These are phyloP conservation scores for Verbascum thapsus DNA, from an alignment of 257 asterid species.

Conservation along the genomic window DNA sequence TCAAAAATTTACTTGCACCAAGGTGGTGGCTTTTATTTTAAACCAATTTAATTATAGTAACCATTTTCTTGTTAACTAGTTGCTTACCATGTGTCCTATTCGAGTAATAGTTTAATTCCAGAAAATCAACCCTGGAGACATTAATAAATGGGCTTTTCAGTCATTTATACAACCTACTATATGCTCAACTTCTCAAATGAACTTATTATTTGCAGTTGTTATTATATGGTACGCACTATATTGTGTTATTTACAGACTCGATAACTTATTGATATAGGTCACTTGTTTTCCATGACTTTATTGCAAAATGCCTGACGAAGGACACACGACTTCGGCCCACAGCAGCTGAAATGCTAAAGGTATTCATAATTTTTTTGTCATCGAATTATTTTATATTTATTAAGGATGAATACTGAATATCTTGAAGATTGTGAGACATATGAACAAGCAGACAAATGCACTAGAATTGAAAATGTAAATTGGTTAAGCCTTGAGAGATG, in stretches of 20 bases:
- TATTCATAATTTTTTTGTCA: constrained; percentile 32
- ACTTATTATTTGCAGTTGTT: constrained; percentile 6
- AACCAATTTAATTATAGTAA: not conserved
- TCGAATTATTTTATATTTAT: not conserved
- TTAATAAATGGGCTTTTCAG: not conserved
- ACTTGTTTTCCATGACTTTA: constrained; percentile 93
- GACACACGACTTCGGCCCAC: constrained; percentile 95
- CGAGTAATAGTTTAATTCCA: not conserved
- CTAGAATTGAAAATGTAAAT: not conserved
- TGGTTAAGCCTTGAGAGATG: constrained; percentile 12
- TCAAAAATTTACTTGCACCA: constrained; percentile 9
- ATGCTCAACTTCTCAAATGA: not conserved
- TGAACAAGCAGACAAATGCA: constrained; percentile 17
- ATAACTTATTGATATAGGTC: constrained; percentile 61
- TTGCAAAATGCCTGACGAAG: constrained; percentile 94
- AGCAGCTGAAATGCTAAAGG: constrained; percentile 96
- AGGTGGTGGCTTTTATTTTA: constrained; percentile 14
- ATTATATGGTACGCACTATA: constrained; percentile 13
- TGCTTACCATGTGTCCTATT: not conserved
- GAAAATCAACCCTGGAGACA: not conserved
- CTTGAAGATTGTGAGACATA: constrained; percentile 5
- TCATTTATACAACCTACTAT: constrained; percentile 6
- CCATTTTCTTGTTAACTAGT: constrained; percentile 8
- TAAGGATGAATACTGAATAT: not conserved
- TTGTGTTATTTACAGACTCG: constrained; percentile 15